These are phyloP conservation scores for Blepharisma japonicum DNA, from an alignment of 73 alveolate genomes.

Conservation along the genomic window DNA sequence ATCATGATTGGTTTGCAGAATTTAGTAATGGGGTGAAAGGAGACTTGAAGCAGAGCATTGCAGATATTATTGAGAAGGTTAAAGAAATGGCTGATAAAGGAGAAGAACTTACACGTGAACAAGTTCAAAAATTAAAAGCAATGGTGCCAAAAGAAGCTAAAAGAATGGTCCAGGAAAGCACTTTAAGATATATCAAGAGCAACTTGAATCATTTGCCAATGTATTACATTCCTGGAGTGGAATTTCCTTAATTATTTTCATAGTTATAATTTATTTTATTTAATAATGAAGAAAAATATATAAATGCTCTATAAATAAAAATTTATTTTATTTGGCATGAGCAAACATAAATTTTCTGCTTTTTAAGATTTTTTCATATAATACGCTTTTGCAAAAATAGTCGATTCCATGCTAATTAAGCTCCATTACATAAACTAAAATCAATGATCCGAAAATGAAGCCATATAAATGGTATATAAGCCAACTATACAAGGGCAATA, in stretches of 20 bases:
- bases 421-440: too few relatives aligned
- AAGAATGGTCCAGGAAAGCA: slow-evolving; percentile 78
- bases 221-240: slow-evolving; percentile 75
- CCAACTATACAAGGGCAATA: too few relatives aligned
- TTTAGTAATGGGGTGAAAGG: slow-evolving; percentile 88
- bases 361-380: too few relatives aligned
- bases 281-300: too few relatives aligned
- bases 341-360: too few relatives aligned
- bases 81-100: slow-evolving; percentile 71
- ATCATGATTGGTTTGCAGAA: slow-evolving; percentile 98
- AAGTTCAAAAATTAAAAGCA: slow-evolving; percentile 58
- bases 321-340: too few relatives aligned
- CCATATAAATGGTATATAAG: too few relatives aligned
- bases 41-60: slow-evolving; percentile 62
- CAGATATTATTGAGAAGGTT: slow-evolving; percentile 69
- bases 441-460: too few relatives aligned
- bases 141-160: slow-evolving; percentile 66
- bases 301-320: too few relatives aligned
- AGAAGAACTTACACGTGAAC: slow-evolving; percentile 64
- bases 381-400: too few relatives aligned
- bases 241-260: slow-evolving; percentile 7
- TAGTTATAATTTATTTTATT: not conserved
- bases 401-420: too few relatives aligned
- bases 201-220: slow-evolving; percentile 86
- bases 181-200: slow-evolving; percentile 77